phyloP scores from a whole-genome alignment of 495 filamentous ascomycete genomes.

The Penicillium salamii region DNA sequence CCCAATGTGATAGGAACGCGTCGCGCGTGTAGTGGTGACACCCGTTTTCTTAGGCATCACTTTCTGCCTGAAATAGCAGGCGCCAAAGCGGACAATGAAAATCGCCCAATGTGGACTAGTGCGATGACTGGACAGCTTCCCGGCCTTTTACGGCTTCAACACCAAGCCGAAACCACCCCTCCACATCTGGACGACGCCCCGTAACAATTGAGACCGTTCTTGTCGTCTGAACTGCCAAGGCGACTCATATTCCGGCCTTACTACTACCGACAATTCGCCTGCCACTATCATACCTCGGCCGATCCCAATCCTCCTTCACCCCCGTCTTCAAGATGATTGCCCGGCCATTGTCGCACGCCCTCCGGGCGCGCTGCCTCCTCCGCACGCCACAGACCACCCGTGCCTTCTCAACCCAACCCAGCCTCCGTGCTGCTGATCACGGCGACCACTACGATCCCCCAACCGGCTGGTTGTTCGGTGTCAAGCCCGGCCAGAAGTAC shows the following conservation, averaged over 20 bases:
- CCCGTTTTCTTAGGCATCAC: constrained; percentile 24
- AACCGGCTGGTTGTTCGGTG: constrained; percentile 83
- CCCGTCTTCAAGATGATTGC: constrained; percentile 39
- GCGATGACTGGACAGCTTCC: constrained; percentile 31
- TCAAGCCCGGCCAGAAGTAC: constrained; percentile 91
- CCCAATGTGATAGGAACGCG: constrained; percentile 35
- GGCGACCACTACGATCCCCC: constrained; percentile 87
- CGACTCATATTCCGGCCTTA: constrained; percentile 12
- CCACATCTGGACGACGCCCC: constrained; percentile 25
- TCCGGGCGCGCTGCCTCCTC: constrained; percentile 42
- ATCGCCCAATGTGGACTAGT: constrained; percentile 34
- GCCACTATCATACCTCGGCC: constrained; percentile 4
- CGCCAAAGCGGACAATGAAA: constrained; percentile 30
- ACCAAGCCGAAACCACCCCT: constrained; percentile 42
- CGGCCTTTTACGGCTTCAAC: constrained; percentile 50
- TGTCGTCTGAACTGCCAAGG: constrained; percentile 15
- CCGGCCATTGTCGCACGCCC: constrained; percentile 39
- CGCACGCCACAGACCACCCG: constrained; percentile 38
- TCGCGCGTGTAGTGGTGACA: constrained; percentile 32
- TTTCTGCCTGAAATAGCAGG: constrained; percentile 28
- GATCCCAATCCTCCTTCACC: constrained; percentile 3
- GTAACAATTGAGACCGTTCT: constrained; percentile 22
- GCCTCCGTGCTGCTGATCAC: constrained; percentile 51
- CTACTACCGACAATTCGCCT: constrained; percentile 3
- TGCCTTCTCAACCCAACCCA: constrained; percentile 44